Conservation (phyloP, 2,329 filamentous ascomycete species). For the Xylariaceae sp. region DNA sequence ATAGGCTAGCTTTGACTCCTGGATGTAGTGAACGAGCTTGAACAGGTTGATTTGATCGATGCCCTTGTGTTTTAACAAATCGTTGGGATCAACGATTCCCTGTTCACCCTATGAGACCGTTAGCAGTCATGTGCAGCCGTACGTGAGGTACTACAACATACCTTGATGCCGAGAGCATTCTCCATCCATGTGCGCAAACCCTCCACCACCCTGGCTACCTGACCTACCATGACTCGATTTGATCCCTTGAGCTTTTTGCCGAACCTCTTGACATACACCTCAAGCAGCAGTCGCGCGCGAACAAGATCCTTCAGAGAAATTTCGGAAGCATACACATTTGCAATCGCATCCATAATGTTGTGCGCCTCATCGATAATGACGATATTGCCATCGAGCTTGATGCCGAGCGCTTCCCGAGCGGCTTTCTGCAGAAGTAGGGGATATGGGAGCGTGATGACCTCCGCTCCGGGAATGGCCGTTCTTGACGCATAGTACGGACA, state of each 20-base stretch:
- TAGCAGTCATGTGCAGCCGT: conserved; percentile 13
- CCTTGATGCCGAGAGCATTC: conserved; percentile 44
- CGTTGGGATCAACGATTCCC: conserved; percentile 63
- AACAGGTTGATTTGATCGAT: conserved; percentile 94
- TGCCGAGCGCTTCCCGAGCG: conserved; percentile 78
- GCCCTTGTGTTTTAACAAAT: conserved; percentile 74
- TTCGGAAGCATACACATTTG: conserved; percentile 76
- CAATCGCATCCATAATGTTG: conserved; percentile 93
- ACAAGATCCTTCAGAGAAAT: conserved; percentile 69
- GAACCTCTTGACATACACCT: conserved; percentile 79
- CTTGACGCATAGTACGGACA: conserved; percentile 97
- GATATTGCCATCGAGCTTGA: conserved; percentile 80
- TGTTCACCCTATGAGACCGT: conserved; percentile 43
- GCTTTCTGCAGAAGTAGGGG: conserved; percentile 81
- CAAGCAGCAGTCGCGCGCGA: conserved; percentile 68
- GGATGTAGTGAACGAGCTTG: conserved; percentile 80
- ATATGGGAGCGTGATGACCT: conserved; percentile 91
- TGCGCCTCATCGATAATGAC: conserved; percentile 98
- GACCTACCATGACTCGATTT: conserved; percentile 85
- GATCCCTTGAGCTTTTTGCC: conserved; percentile 83
- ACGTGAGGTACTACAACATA: conserved; percentile 25
- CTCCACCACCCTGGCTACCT: conserved; percentile 77
- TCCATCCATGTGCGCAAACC: conserved; percentile 68
- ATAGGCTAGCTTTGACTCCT: conserved; percentile 85
- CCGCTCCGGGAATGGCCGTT: conserved; percentile 71